Evolutionary conservation across 495 filamentous ascomycete genomes (phyloP).

Genomic region (Penicillium goetzii): DNA sequence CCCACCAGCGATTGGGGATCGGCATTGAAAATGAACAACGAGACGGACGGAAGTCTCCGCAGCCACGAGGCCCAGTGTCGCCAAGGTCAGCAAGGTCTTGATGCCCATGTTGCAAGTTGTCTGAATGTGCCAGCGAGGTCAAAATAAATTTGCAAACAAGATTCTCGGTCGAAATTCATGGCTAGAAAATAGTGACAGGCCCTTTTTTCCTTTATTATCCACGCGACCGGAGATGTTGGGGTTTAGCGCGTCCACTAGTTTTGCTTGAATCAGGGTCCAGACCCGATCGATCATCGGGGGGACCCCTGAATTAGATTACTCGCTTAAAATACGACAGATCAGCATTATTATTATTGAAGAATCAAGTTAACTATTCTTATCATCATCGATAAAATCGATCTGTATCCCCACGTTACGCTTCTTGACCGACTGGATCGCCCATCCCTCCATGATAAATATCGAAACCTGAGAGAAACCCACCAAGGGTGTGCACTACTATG

Average conservation of each 20-base stretch:
- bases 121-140: too few relatives aligned
- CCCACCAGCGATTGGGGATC: slow-evolving; percentile 42
- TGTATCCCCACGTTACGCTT: background rate
- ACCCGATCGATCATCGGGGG: too few relatives aligned
- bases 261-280: background rate
- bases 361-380: too few relatives aligned
- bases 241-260: background rate
- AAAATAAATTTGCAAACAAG: too few relatives aligned
- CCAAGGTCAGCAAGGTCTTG: background rate
- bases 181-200: too few relatives aligned
- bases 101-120: background rate
- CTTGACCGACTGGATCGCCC: background rate
- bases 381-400: background rate
- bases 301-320: background rate
- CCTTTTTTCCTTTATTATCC: background rate
- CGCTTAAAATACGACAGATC: too few relatives aligned
- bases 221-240: background rate
- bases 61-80: slow-evolving; percentile 29
- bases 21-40: slow-evolving; percentile 40
- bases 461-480: too few relatives aligned
- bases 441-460: too few relatives aligned
- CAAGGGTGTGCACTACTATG: too few relatives aligned
- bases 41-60: slow-evolving; percentile 36
- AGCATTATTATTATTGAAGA: too few relatives aligned
- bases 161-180: too few relatives aligned